Base-by-base conservation (phyloP, 108 stramenopile genomes). In the Schizochytrium sp. region DNA sequence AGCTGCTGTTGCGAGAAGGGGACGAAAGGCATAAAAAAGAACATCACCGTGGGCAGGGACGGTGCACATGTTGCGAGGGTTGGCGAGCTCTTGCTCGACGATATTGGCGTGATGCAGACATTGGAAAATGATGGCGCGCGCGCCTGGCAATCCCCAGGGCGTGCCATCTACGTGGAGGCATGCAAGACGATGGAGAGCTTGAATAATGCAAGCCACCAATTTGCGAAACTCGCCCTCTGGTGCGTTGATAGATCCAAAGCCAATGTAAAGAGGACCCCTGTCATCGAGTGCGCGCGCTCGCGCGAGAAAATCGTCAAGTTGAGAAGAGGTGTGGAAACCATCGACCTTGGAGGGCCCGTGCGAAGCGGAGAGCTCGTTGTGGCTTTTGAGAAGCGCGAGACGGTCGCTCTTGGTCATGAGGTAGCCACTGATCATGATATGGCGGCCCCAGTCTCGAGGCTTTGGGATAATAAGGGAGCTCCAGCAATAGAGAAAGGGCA, bases 401-500 rank as follows among this genome's bases (percentile, higher is more conserved):
- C 76, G 76, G 76, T 83, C 76, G 51, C 28, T 23, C 45, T 47
- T 6, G 45, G 76, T 53, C 48, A 83, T 23, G 16, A 83, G 76
- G 28, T 83, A 83, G 25, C 76, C 76, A 53, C 76, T 83, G 19
- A 83, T 83, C 76, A 83, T 83, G n/a, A 83, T 83, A 45, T 83
- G 76, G 16, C 16, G 0, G 51, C 76, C 76, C 76, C 76, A 83
- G 76, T 83, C 76, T 6, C 28, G 19, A 12, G 76, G 76, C 28
- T 83, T 83, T 1, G 76, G 76, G 19, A 83, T 83, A 12, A 83
- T 53, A 6, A 83, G 51, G 8, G 8, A 45, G 76, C 76, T 83
- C 76, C 76, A 83, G 76, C 76, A 83, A 1, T 83, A 83, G 6
- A 83, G 19, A 53, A 83, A 83, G 23, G 76, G 76, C 48, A 83